Conservation (phyloP, 768 basidiomycete species). For the Symmetrospora coprosmae region DNA sequence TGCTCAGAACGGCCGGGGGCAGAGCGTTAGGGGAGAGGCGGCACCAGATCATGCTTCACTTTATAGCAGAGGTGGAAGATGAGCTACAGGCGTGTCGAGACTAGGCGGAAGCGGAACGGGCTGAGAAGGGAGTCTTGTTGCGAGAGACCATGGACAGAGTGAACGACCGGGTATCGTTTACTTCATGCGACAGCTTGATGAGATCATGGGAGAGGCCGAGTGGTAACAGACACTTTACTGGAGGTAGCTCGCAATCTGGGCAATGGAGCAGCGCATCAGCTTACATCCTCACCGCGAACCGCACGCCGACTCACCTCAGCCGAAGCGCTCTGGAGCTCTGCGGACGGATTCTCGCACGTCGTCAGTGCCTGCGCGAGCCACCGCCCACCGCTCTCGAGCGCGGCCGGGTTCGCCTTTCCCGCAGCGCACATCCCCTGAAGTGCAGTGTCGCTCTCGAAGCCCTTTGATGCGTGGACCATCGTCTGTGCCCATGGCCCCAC, state of each 20-base stretch:
- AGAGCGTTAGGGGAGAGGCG: not conserved
- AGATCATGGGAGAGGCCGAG: too few relatives aligned
- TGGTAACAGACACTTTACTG: too few relatives aligned
- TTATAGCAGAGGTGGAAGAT: not conserved
- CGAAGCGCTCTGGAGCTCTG: slow-evolving; percentile 87
- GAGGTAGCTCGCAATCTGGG: not conserved
- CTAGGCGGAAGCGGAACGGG: not conserved
- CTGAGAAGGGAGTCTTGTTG: too few relatives aligned
- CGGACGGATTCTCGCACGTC: slow-evolving; percentile 81
- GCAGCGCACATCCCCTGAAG: slow-evolving; percentile 94
- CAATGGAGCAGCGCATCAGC: not conserved
- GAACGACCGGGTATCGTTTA: too few relatives aligned
- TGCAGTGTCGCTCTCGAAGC: slow-evolving; percentile 97
- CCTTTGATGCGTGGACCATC: slow-evolving; percentile 91
- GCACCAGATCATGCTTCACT: slow-evolving; percentile 11
- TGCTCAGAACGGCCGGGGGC: slow-evolving; percentile 23
- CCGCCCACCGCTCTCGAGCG: slow-evolving; percentile 65
- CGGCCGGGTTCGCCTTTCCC: slow-evolving; percentile 82
- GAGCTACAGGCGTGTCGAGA: not conserved
- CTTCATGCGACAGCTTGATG: too few relatives aligned
- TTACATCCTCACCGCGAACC: not conserved
- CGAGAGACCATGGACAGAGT: too few relatives aligned
- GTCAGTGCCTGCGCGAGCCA: slow-evolving; percentile 98
- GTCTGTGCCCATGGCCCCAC: slow-evolving; percentile 68
- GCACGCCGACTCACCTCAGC: slow-evolving; percentile 41